Evolutionary conservation across 176 grass and related monocot species (phyloP).

Genomic region (Oryza nivara): DNA sequence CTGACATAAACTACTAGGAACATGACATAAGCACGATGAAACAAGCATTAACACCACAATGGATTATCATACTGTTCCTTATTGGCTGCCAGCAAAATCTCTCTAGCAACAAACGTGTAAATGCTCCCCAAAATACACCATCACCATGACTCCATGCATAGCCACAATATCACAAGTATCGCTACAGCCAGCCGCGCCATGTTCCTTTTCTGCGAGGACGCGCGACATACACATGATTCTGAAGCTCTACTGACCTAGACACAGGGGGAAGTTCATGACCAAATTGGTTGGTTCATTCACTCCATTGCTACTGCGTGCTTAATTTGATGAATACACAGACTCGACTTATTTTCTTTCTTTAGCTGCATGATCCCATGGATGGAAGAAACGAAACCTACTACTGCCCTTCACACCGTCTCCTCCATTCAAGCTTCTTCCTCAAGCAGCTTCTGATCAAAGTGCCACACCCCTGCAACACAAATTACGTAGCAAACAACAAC

Average conservation of each 20-base stretch:
- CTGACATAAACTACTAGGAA: no score
- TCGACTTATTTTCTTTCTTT: background rate
- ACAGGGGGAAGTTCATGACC: background rate
- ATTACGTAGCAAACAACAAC: background rate
- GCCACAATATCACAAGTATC: background rate
- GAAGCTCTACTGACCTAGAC: background rate
- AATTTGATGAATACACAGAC: background rate
- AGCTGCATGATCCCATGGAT: background rate
- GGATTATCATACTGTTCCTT: background rate
- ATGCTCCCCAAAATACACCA: background rate
- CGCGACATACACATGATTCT: background rate
- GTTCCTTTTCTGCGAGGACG: background rate
- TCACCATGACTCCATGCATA: background rate
- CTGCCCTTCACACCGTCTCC: background rate
- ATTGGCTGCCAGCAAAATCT: background rate
- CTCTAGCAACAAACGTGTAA: background rate
- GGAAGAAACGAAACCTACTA: background rate
- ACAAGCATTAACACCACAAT: background rate
- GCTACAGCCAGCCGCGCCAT: background rate
- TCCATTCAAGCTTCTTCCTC: conserved; percentile 52
- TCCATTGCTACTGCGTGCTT: background rate
- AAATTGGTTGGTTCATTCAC: background rate
- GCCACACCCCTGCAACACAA: conserved; percentile 77
- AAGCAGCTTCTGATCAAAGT: conserved; percentile 82
- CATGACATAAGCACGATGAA: background rate